Evolutionary conservation across 1,139 yeast genomes (phyloP).

Genomic region (Zygotorulaspora mrakii): DNA sequence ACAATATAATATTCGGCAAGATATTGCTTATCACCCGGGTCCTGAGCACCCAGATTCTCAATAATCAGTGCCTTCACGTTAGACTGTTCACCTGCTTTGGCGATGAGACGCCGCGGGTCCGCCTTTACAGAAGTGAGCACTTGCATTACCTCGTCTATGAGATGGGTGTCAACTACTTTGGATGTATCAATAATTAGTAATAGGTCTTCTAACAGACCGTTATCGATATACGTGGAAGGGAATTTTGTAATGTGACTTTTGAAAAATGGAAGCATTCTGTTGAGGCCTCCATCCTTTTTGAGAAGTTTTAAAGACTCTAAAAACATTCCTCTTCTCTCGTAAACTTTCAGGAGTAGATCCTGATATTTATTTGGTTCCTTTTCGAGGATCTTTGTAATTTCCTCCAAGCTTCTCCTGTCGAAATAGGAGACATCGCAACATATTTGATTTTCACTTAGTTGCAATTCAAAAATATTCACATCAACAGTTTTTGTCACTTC

Average conservation of each 20-base stretch:
- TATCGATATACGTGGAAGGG: conserved; percentile 15
- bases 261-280: conserved; percentile 17
- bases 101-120: conserved; percentile 19
- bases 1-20: conserved; percentile 28
- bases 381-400: conserved; percentile 19
- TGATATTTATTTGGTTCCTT: conserved; percentile 10
- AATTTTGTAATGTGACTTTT: conserved; percentile 15
- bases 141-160: conserved; percentile 12
- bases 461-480: conserved; percentile 19
- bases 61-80: conserved; percentile 26
- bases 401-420: conserved; percentile 22
- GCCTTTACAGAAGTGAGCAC: conserved; percentile 16
- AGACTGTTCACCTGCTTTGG: conserved; percentile 18
- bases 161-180: conserved; percentile 5
- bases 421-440: conserved; percentile 20
- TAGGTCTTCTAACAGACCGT: conserved; percentile 19
- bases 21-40: conserved; percentile 25
- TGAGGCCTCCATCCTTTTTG: conserved; percentile 10
- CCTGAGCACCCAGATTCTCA: conserved; percentile 26
- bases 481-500: conserved; percentile 26
- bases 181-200: conserved; percentile 12
- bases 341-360: conserved; percentile 21
- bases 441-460: conserved; percentile 2
- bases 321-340: conserved; percentile 17
- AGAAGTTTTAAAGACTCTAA: conserved; percentile 18